These are phyloP conservation scores for Lagerstroemia speciosa DNA, from an alignment of 345 rosid genomes.

Conservation along the genomic window DNA sequence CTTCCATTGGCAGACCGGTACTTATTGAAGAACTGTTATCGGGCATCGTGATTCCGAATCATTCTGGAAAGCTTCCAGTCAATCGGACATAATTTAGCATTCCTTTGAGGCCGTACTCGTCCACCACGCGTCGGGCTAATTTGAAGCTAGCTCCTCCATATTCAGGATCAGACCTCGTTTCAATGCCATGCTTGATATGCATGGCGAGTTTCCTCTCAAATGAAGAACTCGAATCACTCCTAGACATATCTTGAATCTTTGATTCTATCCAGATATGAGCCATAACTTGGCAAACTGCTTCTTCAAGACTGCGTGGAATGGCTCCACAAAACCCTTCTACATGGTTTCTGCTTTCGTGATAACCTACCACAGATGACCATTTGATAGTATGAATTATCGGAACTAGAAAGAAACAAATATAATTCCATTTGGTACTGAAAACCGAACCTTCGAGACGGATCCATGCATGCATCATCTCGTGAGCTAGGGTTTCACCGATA, in stretches of 20 bases:
- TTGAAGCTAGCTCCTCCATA: constrained; percentile 14
- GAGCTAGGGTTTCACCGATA: constrained; percentile 2
- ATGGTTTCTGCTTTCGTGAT: background rate
- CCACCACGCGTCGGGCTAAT: background rate
- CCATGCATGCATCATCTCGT: constrained; percentile 21
- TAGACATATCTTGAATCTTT: constrained; percentile 1
- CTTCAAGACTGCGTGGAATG: background rate
- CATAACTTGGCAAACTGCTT: constrained; percentile 15
- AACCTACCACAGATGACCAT: background rate
- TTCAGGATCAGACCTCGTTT: background rate
- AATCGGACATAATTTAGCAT: constrained; percentile 8
- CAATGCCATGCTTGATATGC: background rate
- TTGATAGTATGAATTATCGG: background rate
- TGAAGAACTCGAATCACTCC: background rate
- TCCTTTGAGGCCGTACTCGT: constrained; percentile 8
- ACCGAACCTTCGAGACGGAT: constrained; percentile 6
- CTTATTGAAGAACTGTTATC: too few relatives aligned
- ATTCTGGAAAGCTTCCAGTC: constrained; percentile 8
- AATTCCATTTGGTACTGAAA: background rate
- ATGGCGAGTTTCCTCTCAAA: constrained; percentile 6
- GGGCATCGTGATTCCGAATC: background rate
- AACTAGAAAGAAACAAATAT: background rate
- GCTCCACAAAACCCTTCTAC: background rate
- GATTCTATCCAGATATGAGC: constrained; percentile 13
- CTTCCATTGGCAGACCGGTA: too few relatives aligned